Conservation (phyloP, 495 filamentous ascomycete genomes). For the Penicillium ochrochloron region DNA sequence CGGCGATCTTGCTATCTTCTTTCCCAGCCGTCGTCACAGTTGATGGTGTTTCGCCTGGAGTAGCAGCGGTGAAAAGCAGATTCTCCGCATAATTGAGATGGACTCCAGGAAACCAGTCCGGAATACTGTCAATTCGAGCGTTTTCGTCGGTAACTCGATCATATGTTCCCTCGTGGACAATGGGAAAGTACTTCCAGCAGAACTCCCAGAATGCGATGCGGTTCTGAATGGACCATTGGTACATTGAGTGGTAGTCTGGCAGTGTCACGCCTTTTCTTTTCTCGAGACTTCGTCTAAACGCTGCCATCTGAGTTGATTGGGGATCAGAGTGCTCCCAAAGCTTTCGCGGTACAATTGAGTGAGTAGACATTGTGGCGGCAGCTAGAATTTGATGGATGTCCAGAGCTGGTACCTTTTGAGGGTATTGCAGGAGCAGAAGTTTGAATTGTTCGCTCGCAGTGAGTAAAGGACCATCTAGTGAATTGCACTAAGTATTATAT, state of each 20-base stretch:
- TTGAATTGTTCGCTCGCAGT: not conserved
- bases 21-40: constrained; percentile 50
- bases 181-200: constrained; percentile 26
- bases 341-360: constrained; percentile 13
- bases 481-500: no score
- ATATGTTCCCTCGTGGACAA: constrained; percentile 23
- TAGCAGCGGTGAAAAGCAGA: constrained; percentile 52
- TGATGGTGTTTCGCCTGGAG: not conserved
- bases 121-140: constrained; percentile 24
- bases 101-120: constrained; percentile 54
- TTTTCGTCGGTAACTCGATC: constrained; percentile 17
- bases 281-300: constrained; percentile 13
- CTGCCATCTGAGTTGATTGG: constrained; percentile 10
- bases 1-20: constrained; percentile 68
- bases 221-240: constrained; percentile 20
- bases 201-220: constrained; percentile 21
- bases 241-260: constrained; percentile 14
- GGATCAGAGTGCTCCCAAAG: constrained; percentile 17
- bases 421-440: not conserved
- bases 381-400: not conserved
- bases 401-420: not conserved
- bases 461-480: not conserved
- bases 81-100: constrained; percentile 83
- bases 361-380: constrained; percentile 8
- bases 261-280: constrained; percentile 3